These are phyloP conservation scores for Rhizophagus clarus DNA, from an alignment of 192 early-diverging fungal species.

Conservation along the genomic window DNA sequence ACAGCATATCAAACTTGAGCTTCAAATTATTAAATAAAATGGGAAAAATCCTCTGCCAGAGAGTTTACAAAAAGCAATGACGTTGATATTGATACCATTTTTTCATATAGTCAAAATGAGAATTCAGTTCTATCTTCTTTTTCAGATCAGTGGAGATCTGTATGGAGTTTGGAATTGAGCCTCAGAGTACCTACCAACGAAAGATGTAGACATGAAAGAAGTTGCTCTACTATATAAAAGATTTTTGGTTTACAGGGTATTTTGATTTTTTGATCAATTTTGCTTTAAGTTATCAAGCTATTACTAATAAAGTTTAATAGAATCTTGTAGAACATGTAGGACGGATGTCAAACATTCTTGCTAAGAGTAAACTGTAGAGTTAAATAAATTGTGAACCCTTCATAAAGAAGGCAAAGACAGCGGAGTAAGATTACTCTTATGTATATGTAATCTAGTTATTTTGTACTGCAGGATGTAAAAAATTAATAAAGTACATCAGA, in stretches of 20 bases:
- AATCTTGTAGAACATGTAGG: constrained; percentile 26
- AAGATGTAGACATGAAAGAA: constrained; percentile 21
- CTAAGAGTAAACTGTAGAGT: constrained; percentile 11
- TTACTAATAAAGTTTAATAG: constrained; percentile 24
- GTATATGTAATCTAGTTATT: too few species aligned
- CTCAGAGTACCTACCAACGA: constrained; percentile 20
- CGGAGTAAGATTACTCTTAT: too few species aligned
- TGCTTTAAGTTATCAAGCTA: constrained; percentile 12
- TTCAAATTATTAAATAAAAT: constrained; percentile 13
- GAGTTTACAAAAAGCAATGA: neutral
- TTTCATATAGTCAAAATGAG: constrained; percentile 28
- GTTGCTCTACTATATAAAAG: constrained; percentile 10
- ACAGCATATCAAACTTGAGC: constrained; percentile 6
- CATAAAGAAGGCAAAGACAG: neutral
- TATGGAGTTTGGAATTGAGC: constrained; percentile 33
- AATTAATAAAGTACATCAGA: too few species aligned
- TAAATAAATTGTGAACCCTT: constrained; percentile 22
- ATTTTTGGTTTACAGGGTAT: constrained; percentile 20
- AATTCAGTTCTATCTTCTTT: constrained; percentile 29
- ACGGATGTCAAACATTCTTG: constrained; percentile 23
- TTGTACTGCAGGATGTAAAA: too few species aligned
- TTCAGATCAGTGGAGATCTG: constrained; percentile 27
- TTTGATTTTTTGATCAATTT: constrained; percentile 12
- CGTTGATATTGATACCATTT: constrained; percentile 30
- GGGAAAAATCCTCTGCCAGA: constrained; percentile 16